phyloP scores from a whole-genome alignment of 2,329 filamentous ascomycete species.

The Alternaria infectoria region DNA sequence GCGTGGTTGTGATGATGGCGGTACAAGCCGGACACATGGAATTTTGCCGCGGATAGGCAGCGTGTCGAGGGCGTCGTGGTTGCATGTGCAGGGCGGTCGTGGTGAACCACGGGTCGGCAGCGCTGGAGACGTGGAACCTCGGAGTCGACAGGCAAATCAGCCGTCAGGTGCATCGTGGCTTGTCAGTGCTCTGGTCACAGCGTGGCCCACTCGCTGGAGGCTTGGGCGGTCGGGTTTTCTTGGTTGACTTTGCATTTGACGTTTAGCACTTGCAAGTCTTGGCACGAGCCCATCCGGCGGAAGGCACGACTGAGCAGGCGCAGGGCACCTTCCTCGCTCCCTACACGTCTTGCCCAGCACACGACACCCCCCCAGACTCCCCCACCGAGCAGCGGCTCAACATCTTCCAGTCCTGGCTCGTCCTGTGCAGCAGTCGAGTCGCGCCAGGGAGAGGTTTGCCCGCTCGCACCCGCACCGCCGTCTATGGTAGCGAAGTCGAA shows the following conservation, averaged over 20 bases:
- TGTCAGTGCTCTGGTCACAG: background rate
- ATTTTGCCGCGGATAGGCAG: background rate
- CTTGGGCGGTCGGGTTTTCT: slow-evolving; percentile 1
- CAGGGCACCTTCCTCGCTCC: slow-evolving; percentile 19
- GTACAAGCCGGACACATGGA: slow-evolving; percentile 4
- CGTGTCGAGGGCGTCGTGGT: background rate
- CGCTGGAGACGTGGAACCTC: background rate
- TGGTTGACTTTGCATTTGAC: slow-evolving; percentile 16
- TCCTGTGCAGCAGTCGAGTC: slow-evolving; percentile 52
- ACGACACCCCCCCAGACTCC: slow-evolving; percentile 22
- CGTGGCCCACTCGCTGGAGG: background rate
- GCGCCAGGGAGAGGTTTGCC: slow-evolving; percentile 44
- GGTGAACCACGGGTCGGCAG: background rate
- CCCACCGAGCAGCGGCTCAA: slow-evolving; percentile 40
- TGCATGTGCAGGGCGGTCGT: slow-evolving; percentile 1
- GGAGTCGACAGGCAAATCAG: background rate
- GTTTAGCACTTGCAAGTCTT: slow-evolving; percentile 12
- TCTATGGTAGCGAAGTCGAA: slow-evolving; percentile 59
- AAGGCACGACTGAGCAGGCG: slow-evolving; percentile 9
- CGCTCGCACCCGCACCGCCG: slow-evolving; percentile 38
- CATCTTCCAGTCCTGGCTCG: slow-evolving; percentile 54
- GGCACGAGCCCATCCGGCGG: slow-evolving; percentile 17
- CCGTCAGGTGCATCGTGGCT: background rate
- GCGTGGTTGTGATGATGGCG: background rate
- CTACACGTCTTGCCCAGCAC: slow-evolving; percentile 25